Base-by-base conservation (phyloP, 2,329 filamentous ascomycete species). In the Monosporascus sp. region DNA sequence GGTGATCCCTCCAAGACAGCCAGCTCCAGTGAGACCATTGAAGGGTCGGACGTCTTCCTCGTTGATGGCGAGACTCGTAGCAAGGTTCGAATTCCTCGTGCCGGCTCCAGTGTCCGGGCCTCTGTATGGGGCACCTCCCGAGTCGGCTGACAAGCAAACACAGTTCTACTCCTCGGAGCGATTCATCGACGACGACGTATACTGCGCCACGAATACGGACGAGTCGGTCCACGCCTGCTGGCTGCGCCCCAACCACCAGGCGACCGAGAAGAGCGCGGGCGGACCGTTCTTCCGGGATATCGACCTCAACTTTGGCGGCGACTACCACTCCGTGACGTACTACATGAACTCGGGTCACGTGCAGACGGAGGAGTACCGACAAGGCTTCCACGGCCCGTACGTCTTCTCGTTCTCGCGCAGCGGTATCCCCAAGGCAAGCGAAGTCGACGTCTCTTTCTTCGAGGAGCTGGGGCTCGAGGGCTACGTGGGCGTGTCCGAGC, bases 281-380 rank as follows among this genome's bases (percentile, higher is more conserved):
- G 82, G 81, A 0, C 81, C 82, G 2, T 84, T 84, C 70, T 70
- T 70, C 67, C 64, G 69, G 3, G 79, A 82, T 54, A 82, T 83
- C 62, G 76, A 82, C 67, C 70, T 75, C 37, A 83, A 84, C 65
- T 79, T 78, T 36, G 75, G 71, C 6, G 78, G 76, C 1, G 67
- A 70, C 22, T 77, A 72, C 62, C 79, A 71, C 46, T 77, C 70
- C 6, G 71, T 84, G 0, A 82, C 81, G 57, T 83, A 78, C 66
- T 84, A 83, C 67, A 82, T 82, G 74, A 84, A 84, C 68, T 81
- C 77, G 3, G 75, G 74, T 37, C 81, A 84, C 52, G 74, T 74
- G 7, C 72, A 75, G 57, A 84, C 80, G 0, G 82, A 85, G 61
- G 62, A 66, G 17, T 81, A 69, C 66, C 72, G 82, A n/a, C 75